Conservation (phyloP, 305 asterid species). For the Fraxinus velutina region DNA sequence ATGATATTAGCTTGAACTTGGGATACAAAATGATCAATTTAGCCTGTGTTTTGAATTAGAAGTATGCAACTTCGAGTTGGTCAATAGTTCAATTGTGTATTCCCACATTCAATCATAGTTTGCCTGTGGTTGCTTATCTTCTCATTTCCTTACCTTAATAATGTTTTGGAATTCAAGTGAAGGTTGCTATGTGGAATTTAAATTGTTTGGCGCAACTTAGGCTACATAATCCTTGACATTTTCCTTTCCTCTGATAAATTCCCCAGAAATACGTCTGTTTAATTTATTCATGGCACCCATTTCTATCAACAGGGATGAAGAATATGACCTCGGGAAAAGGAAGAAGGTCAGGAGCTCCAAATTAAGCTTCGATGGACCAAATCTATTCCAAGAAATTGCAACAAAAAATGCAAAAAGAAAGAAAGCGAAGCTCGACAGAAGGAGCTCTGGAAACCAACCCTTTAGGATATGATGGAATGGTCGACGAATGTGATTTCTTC, state of each 20-base stretch:
- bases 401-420: constrained; percentile 39
- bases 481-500: neutral
- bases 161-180: neutral
- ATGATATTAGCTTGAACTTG: neutral
- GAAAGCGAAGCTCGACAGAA: constrained; percentile 39
- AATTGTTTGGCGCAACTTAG: neutral
- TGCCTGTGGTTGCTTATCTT: neutral
- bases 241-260: neutral
- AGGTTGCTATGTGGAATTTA: neutral
- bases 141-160: neutral
- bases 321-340: constrained; percentile 83
- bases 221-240: neutral
- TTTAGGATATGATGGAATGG: constrained; percentile 54
- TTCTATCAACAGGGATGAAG: constrained; percentile 69
- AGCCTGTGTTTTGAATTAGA: neutral
- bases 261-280: neutral
- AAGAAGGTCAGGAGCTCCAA: constrained; percentile 61
- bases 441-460: constrained; percentile 47
- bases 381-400: constrained; percentile 72
- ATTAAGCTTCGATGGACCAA: constrained; percentile 53
- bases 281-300: neutral
- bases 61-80: neutral
- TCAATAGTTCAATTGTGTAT: neutral
- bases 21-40: neutral
- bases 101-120: neutral